These are phyloP conservation scores for Cetraspora pellucida DNA, from an alignment of 192 early-diverging fungal species.

Conservation along the genomic window DNA sequence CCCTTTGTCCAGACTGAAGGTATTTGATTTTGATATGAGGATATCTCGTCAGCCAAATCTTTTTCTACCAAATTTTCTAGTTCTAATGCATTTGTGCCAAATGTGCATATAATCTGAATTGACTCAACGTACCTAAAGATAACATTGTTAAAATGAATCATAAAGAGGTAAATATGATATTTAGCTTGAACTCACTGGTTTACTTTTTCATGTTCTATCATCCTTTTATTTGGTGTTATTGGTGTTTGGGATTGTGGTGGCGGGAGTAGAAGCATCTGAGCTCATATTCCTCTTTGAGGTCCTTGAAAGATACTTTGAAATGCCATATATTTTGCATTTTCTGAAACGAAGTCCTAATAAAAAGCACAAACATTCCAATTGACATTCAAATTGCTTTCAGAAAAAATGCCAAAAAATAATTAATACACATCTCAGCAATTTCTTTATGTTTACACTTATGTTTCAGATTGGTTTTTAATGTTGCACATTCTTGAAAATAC, in stretches of 20 bases:
- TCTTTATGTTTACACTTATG: constrained; percentile 18
- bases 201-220: constrained; percentile 12
- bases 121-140: constrained; percentile 24
- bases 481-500: neutral
- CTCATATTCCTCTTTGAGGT: constrained; percentile 6
- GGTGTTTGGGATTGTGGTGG: neutral
- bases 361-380: neutral
- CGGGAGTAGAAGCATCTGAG: too few species aligned
- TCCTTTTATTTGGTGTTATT: constrained; percentile 23
- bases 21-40: neutral
- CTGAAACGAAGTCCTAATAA: neutral
- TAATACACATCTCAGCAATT: constrained; percentile 1
- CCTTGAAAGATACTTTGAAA: neutral
- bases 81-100: constrained; percentile 13
- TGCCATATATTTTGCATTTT: constrained; percentile 19
- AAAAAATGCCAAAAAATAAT: constrained; percentile 10
- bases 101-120: constrained; percentile 22
- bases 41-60: constrained; percentile 18
- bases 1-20: constrained; percentile 15
- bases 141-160: neutral
- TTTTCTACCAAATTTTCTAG: constrained; percentile 10
- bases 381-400: neutral
- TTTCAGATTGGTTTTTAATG: neutral
- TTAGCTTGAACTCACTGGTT: constrained; percentile 12
- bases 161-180: constrained; percentile 20